phyloP scores from a whole-genome alignment of 106 monocot genomes.

The Narthecium ossifragum region DNA sequence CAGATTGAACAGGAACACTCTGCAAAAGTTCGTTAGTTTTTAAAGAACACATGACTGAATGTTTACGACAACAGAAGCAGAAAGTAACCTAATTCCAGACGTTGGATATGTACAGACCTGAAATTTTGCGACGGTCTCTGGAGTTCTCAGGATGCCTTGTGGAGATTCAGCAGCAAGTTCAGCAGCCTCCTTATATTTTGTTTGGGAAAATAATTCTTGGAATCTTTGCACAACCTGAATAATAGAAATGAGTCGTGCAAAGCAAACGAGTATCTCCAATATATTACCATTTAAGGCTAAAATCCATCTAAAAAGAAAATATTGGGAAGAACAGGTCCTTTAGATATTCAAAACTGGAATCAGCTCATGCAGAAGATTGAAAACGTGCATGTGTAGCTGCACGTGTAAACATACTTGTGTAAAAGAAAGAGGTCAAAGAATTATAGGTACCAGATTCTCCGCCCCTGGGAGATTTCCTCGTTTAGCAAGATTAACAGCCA shows the following conservation, averaged over 20 bases:
- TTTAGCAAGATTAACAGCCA: slow-evolving; percentile 96
- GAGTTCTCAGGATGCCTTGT: slow-evolving; percentile 86
- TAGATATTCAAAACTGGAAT: too few species aligned
- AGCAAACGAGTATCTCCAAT: too few species aligned
- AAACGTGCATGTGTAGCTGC: too few species aligned
- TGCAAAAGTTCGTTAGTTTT: too few species aligned
- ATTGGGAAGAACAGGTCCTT: too few species aligned
- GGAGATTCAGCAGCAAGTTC: slow-evolving; percentile 99
- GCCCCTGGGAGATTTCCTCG: slow-evolving; percentile 97
- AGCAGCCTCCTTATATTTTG: slow-evolving; percentile 98
- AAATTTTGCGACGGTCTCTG: slow-evolving; percentile 97
- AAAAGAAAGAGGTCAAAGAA: neutral
- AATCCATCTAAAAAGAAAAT: too few species aligned
- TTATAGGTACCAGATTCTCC: slow-evolving; percentile 79
- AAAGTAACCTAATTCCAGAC: too few species aligned
- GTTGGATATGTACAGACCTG: slow-evolving; percentile 51
- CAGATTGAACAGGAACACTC: slow-evolving; percentile 98
- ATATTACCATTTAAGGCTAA: too few species aligned
- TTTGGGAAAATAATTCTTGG: slow-evolving; percentile 92
- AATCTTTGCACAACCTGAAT: slow-evolving; percentile 94
- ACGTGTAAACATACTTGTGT: too few species aligned
- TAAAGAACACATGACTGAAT: too few species aligned
- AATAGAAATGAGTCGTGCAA: slow-evolving; percentile 16
- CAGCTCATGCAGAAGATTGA: too few species aligned
- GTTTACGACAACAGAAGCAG: too few species aligned